Percentiles rank a stretch among this genome's conserved stretches.
phyloP scores from a whole-genome alignment of 164 flowering plant genomes.

The Nymphaea colorata region DNA sequence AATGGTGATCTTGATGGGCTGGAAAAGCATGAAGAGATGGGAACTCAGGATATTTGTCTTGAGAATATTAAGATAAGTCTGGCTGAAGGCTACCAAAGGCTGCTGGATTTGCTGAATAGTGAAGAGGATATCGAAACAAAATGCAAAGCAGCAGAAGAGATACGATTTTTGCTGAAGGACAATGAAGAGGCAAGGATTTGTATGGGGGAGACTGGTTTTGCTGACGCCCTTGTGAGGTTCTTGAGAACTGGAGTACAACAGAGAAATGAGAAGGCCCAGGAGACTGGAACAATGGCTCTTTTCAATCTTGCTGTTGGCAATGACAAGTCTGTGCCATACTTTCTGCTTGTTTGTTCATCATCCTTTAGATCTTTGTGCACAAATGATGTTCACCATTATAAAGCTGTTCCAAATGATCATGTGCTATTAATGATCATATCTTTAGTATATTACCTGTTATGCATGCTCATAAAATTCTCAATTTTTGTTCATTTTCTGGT shows the following conservation, averaged over 20 bases:
- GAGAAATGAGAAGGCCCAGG: slow-evolving; percentile 51
- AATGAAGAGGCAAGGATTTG: slow-evolving; percentile 82
- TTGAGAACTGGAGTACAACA: slow-evolving; percentile 41
- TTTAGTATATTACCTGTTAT: too few relatives aligned
- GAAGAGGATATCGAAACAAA: slow-evolving; percentile 34
- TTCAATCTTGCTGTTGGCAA: slow-evolving; percentile 96
- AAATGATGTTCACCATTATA: too few relatives aligned
- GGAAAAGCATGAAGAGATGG: neutral
- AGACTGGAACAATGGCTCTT: slow-evolving; percentile 90
- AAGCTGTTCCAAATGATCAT: too few relatives aligned
- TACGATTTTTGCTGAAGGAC: slow-evolving; percentile 70
- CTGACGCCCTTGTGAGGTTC: slow-evolving; percentile 65
- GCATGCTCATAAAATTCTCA: too few relatives aligned
- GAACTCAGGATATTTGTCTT: neutral
- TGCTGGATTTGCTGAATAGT: slow-evolving; percentile 34
- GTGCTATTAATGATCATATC: too few relatives aligned
- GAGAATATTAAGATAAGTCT: slow-evolving; percentile 15
- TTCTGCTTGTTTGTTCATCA: too few relatives aligned
- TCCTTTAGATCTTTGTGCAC: too few relatives aligned
- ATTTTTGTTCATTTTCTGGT: too few relatives aligned
- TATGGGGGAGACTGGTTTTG: slow-evolving; percentile 92
- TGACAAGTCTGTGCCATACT: slow-evolving; percentile 47
- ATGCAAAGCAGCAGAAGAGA: slow-evolving; percentile 58
- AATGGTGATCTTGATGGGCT: slow-evolving; percentile 6
- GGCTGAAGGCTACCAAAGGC: slow-evolving; percentile 37